Base-by-base conservation (phyloP, 129 eudicot species). In the Calendula officinalis region DNA sequence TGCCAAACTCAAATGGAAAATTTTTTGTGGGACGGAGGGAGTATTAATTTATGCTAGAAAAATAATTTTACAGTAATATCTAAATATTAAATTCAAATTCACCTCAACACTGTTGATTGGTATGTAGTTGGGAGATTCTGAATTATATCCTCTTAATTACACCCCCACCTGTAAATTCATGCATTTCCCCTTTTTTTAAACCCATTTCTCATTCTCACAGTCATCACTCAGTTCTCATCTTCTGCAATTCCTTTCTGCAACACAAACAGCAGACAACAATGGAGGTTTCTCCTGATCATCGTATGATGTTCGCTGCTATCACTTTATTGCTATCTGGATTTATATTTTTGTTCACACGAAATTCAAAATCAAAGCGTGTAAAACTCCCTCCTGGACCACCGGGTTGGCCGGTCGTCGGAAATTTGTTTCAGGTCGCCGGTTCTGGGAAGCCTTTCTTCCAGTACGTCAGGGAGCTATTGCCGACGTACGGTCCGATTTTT, bases 401-500 rank as follows among this genome's bases (percentile, higher is more conserved):
- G 30, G 30, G 30, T 22, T 22, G 30, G 30, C 30, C 30, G 30
- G 78, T 89, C 1, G 84, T 89, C 12, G 96, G 96, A 0, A 89
- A 85, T 62, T 89, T 89, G 32, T 83, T 89, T 68, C 96, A 89
- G 50, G 85, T 83, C 0, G 87, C 96, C 27, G 38, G 73, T 3
- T 85, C 97, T 1, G 97, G 97, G 1, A 89, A 85, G 44, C 86
- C 77, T 5, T 89, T 89, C 60, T 85, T 89, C 55, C 70, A 77
- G 56, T 85, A 72, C 12, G 80, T 77, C 2, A 62, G 86, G n/a
- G 94, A 89, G 3, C 70, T 89, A 5, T n/a, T 70, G 0, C 94
- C 94, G 0, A 71, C 30, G 3, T 89, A 89, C 46, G 97, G 97
- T 3, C 94, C 90, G 0, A 89, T 89, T 56, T 69, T 85, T 11